Base-by-base conservation (phyloP, 2,329 filamentous ascomycete species). In the Trichophyton mentagrophytes region DNA sequence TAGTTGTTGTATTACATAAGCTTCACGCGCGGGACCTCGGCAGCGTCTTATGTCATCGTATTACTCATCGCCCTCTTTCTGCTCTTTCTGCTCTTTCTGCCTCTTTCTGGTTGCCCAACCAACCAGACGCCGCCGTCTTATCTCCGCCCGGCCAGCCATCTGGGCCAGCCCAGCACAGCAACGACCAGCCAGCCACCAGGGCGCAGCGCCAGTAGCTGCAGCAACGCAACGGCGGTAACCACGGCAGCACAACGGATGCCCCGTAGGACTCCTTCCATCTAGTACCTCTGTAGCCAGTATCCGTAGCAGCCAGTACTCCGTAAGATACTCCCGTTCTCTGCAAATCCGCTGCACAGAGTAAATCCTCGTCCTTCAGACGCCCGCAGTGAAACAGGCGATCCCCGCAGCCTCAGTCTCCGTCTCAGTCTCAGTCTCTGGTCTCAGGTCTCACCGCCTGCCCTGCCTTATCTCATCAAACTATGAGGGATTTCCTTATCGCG, bases 381-480 rank as follows among this genome's bases (percentile, higher is more conserved):
- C 25, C 27, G 6, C 58, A 44, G 27, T 5, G 27, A 47, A 30
- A 25, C 20, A 59, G 33, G 8, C 33, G 33, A 38, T 38, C 33
- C 11, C 2, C 8, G 8, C 33, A 38, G 33, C 9, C 8, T 38
- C 33, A 38, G 33, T 22, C 8, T 36, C 33, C 3, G 33, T 38
- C 30, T 33, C 30, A 33, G 30, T 17, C 22, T 22, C 2, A 22
- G 22, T 22, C 22, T 22, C 22, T n/a, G 3, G 30, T 40, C 53
- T 46, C 42, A 47, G 44, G 58, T 58, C 44, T 59, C 60, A 59
- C 59, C 57, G 38, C 56, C 57, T 38, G 44, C 40, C 58, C 42
- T 27, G 22, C 38, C 30, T 42, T 51, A 25, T 17, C 38, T 36
- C 51, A 36, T 22, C 22, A 3, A 22, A 22, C 22, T 47, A 53